Evolutionary conservation across 2,329 filamentous ascomycete species (phyloP).

Genomic region (Pestalotiopsis sp.): DNA sequence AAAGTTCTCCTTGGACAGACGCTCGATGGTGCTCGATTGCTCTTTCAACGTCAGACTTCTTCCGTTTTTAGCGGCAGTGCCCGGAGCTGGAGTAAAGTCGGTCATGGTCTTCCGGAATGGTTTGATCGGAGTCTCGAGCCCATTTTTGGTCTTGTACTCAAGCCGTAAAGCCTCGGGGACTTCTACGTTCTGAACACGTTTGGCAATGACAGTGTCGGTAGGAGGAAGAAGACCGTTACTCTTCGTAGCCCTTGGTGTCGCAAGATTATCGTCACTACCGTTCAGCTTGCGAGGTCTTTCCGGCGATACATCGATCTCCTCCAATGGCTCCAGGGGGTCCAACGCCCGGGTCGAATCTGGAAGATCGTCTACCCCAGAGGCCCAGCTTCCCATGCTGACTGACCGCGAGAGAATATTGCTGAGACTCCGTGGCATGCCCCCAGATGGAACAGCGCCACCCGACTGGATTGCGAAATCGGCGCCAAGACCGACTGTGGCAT

Average conservation of each 20-base stretch:
- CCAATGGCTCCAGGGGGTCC: conserved; percentile 51
- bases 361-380: conserved; percentile 69
- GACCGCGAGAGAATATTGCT: conserved; percentile 69
- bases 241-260: conserved; percentile 71
- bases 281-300: conserved; percentile 32
- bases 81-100: conserved; percentile 53
- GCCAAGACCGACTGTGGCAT: conserved; percentile 67
- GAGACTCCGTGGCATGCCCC: conserved; percentile 50
- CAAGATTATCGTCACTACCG: conserved; percentile 51
- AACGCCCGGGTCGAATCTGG: conserved; percentile 43
- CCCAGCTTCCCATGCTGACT: conserved; percentile 88
- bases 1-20: conserved; percentile 96
- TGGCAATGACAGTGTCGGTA: conserved; percentile 85
- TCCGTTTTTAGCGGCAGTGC: conserved; percentile 58
- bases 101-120: conserved; percentile 44
- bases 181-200: conserved; percentile 86
- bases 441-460: conserved; percentile 70
- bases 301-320: conserved; percentile 46
- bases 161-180: conserved; percentile 86
- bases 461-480: conserved; percentile 83
- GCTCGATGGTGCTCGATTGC: conserved; percentile 95
- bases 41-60: conserved; percentile 89
- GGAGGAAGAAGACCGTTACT: conserved; percentile 61
- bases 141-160: conserved; percentile 79
- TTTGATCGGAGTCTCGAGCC: conserved; percentile 56